These are phyloP conservation scores for Pseudogymnoascus verrucosus DNA, from an alignment of 2,329 filamentous ascomycete species.

Conservation along the genomic window DNA sequence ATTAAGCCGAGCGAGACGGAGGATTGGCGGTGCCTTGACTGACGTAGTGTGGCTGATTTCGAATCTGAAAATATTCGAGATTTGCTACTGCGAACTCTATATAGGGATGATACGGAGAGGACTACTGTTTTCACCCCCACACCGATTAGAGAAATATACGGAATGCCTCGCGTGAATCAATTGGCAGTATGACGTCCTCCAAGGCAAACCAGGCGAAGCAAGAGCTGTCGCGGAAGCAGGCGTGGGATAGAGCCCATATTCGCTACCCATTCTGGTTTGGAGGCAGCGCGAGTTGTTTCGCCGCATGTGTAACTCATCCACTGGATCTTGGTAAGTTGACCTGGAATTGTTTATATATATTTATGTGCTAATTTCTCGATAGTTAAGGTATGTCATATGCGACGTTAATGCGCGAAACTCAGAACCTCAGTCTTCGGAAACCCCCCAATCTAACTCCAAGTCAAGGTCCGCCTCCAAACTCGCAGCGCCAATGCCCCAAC, in stretches of 20 bases:
- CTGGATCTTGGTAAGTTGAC: constrained; percentile 73
- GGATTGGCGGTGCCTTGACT: constrained; percentile 2
- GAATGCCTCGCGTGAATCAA: constrained; percentile 20
- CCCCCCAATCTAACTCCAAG: constrained; percentile 4
- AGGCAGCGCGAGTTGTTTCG: constrained; percentile 86
- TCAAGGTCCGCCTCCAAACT: constrained; percentile 78
- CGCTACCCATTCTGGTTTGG: constrained; percentile 91
- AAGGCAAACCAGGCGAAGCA: constrained; percentile 15
- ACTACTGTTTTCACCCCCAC: neutral
- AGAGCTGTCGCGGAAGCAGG: constrained; percentile 18
- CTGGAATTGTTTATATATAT: constrained; percentile 7
- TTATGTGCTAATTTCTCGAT: constrained; percentile 18
- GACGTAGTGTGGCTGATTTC: constrained; percentile 6
- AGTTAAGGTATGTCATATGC: constrained; percentile 12
- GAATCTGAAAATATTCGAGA: constrained; percentile 7
- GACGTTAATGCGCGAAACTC: neutral
- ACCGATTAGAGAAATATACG: constrained; percentile 13
- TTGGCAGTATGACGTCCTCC: constrained; percentile 21
- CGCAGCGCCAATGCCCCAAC: constrained; percentile 66
- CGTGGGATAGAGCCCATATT: constrained; percentile 24
- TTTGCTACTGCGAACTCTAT: neutral
- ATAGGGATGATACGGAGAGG: neutral
- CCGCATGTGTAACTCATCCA: constrained; percentile 86
- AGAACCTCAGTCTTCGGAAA: constrained; percentile 20
- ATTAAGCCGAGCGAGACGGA: neutral